A percentile compares a stretch with the other conserved stretches of the same genome.
phyloP scores from a whole-genome alignment of 257 asterid species.

The Solanum lycopersicoides region DNA sequence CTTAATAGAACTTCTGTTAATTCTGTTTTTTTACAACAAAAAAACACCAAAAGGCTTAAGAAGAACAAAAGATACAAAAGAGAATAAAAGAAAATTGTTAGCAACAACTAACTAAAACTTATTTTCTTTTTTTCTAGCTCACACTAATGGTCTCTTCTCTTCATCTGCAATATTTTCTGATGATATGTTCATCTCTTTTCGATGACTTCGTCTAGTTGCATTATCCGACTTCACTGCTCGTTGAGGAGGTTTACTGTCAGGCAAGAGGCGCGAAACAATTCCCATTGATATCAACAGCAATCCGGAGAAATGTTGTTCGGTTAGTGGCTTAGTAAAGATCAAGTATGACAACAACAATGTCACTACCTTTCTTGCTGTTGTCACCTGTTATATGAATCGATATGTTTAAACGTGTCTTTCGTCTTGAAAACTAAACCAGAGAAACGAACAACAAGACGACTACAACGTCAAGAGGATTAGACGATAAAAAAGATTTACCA shows the following conservation, averaged over 20 bases:
- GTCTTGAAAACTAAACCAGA: neutral
- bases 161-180: constrained; percentile 22
- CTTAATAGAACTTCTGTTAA: neutral
- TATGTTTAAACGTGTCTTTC: neutral
- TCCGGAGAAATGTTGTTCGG: constrained; percentile 70
- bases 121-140: neutral
- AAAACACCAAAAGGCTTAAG: neutral
- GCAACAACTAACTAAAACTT: neutral
- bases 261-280: constrained; percentile 53
- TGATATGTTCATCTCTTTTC: constrained; percentile 12
- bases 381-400: constrained; percentile 32
- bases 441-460: neutral
- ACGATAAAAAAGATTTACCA: constrained; percentile 26
- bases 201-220: neutral
- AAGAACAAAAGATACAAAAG: neutral
- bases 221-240: neutral
- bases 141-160: constrained; percentile 49
- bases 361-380: constrained; percentile 90
- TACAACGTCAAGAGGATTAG: neutral
- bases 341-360: constrained; percentile 68
- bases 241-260: constrained; percentile 36
- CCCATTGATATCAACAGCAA: constrained; percentile 64
- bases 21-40: neutral
- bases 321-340: constrained; percentile 73
- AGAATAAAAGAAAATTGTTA: neutral